phyloP scores from a whole-genome alignment of 106 monocot species.

The Hemerocallis citrina region DNA sequence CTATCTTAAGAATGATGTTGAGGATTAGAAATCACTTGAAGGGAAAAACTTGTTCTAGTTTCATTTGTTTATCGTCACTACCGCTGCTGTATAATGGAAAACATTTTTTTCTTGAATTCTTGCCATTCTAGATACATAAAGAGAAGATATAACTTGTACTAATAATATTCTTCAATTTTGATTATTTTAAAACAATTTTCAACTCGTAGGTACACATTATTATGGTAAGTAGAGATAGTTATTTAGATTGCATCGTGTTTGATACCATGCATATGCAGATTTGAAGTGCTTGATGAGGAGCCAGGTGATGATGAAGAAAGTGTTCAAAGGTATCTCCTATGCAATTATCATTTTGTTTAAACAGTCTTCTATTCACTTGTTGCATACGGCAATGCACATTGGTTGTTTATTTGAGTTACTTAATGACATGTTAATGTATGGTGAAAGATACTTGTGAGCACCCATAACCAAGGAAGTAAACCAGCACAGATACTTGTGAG shows the following conservation, averaged over 20 bases:
- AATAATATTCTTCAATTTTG: neutral
- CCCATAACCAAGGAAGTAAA: neutral
- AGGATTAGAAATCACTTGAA: no score
- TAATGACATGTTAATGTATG: neutral
- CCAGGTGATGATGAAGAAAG: conserved; percentile 94
- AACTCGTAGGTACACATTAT: neutral
- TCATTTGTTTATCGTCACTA: no score
- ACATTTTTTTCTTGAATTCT: no score
- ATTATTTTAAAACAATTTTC: neutral
- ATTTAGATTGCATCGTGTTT: neutral
- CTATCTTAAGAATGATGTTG: no score
- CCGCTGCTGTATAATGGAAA: no score
- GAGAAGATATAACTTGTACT: no score
- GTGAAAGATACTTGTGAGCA: neutral
- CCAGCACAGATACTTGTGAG: neutral
- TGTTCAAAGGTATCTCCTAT: conserved; percentile 52
- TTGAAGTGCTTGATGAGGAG: conserved; percentile 95
- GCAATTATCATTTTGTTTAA: neutral
- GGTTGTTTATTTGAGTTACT: neutral
- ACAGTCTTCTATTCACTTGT: neutral
- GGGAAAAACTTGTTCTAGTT: no score
- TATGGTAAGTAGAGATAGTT: neutral
- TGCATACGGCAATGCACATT: neutral
- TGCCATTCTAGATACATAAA: no score
- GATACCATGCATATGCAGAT: conserved; percentile 36